Evolutionary conservation across 2,329 filamentous ascomycete genomes (phyloP).

Genomic region (Colletotrichum liriopes): DNA sequence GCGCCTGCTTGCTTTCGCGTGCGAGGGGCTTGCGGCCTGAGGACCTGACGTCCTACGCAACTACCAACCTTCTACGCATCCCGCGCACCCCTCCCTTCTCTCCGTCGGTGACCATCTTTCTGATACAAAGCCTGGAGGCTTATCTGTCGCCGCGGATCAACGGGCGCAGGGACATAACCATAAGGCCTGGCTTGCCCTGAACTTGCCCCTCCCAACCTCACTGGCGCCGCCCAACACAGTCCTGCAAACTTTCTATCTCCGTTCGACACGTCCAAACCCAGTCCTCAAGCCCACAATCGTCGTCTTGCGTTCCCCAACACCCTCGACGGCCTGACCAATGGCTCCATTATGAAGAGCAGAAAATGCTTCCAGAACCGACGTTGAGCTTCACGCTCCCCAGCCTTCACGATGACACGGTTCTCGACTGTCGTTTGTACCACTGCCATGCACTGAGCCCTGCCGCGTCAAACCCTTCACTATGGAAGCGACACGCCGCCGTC

Average conservation of each 20-base stretch:
- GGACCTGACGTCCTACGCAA: conserved; percentile 20
- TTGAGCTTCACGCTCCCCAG: conserved; percentile 86
- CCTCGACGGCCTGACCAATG: conserved; percentile 21
- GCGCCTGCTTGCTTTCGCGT: background rate
- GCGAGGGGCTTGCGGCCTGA: conserved; percentile 9
- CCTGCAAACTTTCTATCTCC: background rate
- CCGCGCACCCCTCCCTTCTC: conserved; percentile 3
- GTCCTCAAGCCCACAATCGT: background rate
- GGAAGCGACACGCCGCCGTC: conserved; percentile 70
- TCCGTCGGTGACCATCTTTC: conserved; percentile 1
- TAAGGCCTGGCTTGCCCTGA: background rate
- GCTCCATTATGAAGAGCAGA: conserved; percentile 45
- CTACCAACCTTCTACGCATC: background rate
- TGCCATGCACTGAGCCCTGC: conserved; percentile 63
- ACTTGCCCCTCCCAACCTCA: background rate
- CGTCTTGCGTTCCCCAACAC: background rate
- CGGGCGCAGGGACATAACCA: conserved; percentile 13
- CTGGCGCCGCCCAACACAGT: background rate
- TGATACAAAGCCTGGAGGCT: background rate
- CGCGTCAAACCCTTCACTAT: conserved; percentile 53
- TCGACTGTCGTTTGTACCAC: conserved; percentile 90
- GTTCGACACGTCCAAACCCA: background rate
- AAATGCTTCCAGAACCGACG: conserved; percentile 71
- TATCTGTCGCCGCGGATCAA: conserved; percentile 6
- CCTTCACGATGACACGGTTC: conserved; percentile 80